phyloP scores from a whole-genome alignment of 805 yeast species.

The Nakazawaea sp. region DNA sequence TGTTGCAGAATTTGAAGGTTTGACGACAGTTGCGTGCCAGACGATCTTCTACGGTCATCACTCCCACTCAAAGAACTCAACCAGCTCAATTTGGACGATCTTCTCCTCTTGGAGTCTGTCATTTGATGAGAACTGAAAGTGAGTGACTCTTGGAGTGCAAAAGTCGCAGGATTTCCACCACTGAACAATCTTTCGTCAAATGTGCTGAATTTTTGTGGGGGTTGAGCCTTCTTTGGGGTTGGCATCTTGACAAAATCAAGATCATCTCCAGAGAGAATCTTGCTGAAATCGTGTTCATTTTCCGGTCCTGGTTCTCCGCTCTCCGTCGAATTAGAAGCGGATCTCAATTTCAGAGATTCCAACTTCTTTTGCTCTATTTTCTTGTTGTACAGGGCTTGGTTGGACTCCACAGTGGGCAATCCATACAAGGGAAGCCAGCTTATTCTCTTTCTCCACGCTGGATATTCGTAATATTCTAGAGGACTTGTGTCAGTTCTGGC shows the following conservation, averaged over 20 bases:
- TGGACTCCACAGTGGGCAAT: constrained; percentile 25
- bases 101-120: constrained; percentile 4
- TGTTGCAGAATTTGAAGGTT: too few species aligned
- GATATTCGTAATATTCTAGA: constrained; percentile 19
- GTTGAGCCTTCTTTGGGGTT: background rate
- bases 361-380: constrained; percentile 1
- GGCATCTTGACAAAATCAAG: constrained; percentile 16
- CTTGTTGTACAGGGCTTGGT: background rate
- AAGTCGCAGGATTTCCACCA: background rate
- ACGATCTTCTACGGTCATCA: constrained; percentile 5
- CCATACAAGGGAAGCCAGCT: constrained; percentile 37
- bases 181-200: background rate
- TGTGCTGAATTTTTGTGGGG: background rate
- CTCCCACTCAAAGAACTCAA: constrained; percentile 1
- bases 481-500: constrained; percentile 18
- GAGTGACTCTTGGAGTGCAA: too few species aligned
- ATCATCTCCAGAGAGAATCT: constrained; percentile 21
- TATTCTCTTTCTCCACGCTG: constrained; percentile 32
- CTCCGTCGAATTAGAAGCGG: constrained; percentile 2
- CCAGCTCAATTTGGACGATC: constrained; percentile 11
- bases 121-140: too few species aligned
- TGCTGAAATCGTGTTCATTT: constrained; percentile 30
- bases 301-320: constrained; percentile 1
- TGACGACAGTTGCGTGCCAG: background rate
- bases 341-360: constrained; percentile 1